A percentile compares a stretch with the other conserved stretches of the same genome.
phyloP scores from a whole-genome alignment of 2,329 filamentous ascomycete species.

The Coniella vitis region DNA sequence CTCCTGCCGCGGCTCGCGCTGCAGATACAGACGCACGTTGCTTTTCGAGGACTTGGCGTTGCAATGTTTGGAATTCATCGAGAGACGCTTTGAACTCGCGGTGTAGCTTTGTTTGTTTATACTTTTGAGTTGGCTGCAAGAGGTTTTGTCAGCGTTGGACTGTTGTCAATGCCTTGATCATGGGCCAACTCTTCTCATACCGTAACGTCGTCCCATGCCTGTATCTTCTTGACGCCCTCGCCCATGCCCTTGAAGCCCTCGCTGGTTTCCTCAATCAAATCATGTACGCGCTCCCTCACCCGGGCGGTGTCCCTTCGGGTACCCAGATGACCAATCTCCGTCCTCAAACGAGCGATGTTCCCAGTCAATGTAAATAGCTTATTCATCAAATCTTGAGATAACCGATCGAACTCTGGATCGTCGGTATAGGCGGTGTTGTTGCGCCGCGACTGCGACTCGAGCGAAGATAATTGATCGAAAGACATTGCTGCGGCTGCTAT shows the following conservation, averaged over 20 bases:
- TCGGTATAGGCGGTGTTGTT: constrained; percentile 63
- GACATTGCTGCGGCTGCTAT: constrained; percentile 57
- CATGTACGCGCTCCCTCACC: constrained; percentile 83
- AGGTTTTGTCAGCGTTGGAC: not conserved
- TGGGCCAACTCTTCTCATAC: constrained; percentile 39
- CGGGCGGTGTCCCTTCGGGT: constrained; percentile 88
- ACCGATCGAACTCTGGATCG: constrained; percentile 82
- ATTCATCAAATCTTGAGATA: constrained; percentile 77
- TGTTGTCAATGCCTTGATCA: not conserved
- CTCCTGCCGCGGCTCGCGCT: constrained; percentile 66
- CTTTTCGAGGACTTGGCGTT: constrained; percentile 84
- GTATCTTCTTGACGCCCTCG: constrained; percentile 87
- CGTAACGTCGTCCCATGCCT: constrained; percentile 77
- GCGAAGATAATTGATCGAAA: constrained; percentile 76
- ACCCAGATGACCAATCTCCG: constrained; percentile 78
- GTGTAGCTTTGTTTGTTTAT: constrained; percentile 90
- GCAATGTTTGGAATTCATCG: constrained; percentile 86
- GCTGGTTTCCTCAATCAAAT: constrained; percentile 78
- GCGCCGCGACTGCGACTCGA: constrained; percentile 64
- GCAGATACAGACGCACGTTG: constrained; percentile 81
- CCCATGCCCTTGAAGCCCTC: constrained; percentile 85
- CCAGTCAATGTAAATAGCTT: constrained; percentile 84
- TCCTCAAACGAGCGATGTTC: constrained; percentile 77
- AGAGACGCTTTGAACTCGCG: constrained; percentile 87
- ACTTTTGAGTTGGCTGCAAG: constrained; percentile 80